Evolutionary conservation across 1,284 basidiomycete species (phyloP).

Genomic region (Coriolopsis trogii): DNA sequence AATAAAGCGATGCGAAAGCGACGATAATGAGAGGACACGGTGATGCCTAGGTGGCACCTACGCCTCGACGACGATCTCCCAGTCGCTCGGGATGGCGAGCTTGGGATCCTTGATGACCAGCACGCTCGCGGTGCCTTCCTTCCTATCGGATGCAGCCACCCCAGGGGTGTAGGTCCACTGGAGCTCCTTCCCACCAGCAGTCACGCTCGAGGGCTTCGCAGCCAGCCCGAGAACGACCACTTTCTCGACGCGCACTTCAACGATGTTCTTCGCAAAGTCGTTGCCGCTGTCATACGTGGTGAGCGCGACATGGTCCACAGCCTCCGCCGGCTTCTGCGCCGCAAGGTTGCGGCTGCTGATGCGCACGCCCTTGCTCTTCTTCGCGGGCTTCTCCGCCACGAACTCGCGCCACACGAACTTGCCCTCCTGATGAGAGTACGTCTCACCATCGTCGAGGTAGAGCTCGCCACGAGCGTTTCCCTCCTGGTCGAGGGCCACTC

Average conservation of each 20-base stretch:
- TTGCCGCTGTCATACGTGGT: slow-evolving; percentile 59
- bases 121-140: slow-evolving; percentile 64
- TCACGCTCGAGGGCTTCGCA: slow-evolving; percentile 64
- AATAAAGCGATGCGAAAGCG: too few species aligned
- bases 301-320: slow-evolving; percentile 55
- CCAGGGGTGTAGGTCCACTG: slow-evolving; percentile 61
- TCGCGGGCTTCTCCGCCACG: slow-evolving; percentile 50
- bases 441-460: slow-evolving; percentile 95
- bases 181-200: slow-evolving; percentile 52
- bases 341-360: slow-evolving; percentile 63
- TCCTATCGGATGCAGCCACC: slow-evolving; percentile 50
- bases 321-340: slow-evolving; percentile 42
- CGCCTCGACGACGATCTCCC: slow-evolving; percentile 56
- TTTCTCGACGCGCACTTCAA: slow-evolving; percentile 77
- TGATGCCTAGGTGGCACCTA: too few species aligned
- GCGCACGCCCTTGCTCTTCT: slow-evolving; percentile 44
- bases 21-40: too few species aligned
- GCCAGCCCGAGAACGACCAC: slow-evolving; percentile 78
- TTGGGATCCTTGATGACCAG: slow-evolving; percentile 82
- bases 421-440: slow-evolving; percentile 79
- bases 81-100: slow-evolving; percentile 66
- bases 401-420: slow-evolving; percentile 85
- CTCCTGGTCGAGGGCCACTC: slow-evolving; percentile 75
- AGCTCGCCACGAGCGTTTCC: slow-evolving; percentile 80
- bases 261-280: slow-evolving; percentile 67